Base-by-base conservation (phyloP, 2,329 filamentous ascomycete species). In the Blumeria graminis region DNA sequence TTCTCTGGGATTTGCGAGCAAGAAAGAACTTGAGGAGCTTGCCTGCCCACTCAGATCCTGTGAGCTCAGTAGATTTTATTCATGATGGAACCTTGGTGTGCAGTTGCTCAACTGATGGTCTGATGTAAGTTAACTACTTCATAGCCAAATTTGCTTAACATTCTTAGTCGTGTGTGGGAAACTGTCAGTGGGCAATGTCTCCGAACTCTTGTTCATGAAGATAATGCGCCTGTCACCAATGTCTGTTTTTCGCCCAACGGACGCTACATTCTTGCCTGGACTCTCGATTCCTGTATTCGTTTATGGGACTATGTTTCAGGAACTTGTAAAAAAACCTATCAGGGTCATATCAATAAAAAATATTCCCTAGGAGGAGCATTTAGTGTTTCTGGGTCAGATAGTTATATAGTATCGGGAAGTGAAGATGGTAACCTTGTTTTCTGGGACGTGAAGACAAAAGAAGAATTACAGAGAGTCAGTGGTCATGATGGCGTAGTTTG, bases 301-400 rank as follows among this genome's bases (percentile, higher is more conserved):
- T 72, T 98, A 22, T 98, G 92, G 92, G 86, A 95, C 68, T 98
- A 96, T 66, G 84, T 94, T 8, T 80, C 87, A 39, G 90, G 90
- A 7, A 80, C 81, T 33, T 92, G 92, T 62, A 83, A 94, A 64
- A 98, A 98, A 74, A 98, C 92, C 13, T 98, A 96, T 69, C 88
- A 95, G 67, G 92, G 92, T 0, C 92, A 96, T 65, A 71, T 73
- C 56, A 98, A 98, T 67, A 75, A 79, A 56, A 82, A 82, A 59
- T 96, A 84, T 69, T 90, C 86, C 61, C 75, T 96, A n/a, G 79
- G 79, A 2, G 86, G 88, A 3, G 82, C 82, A 43, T 95, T 96
- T 65, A 89, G 86, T 11, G 74, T 78, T 1, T 82, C 83, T 60
- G 72, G 72, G 0, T 56, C 63, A 69, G 46, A 69, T 64, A 63